These are phyloP conservation scores for Fusarium anthophilum DNA, from an alignment of 2,329 filamentous ascomycete genomes.

Conservation along the genomic window DNA sequence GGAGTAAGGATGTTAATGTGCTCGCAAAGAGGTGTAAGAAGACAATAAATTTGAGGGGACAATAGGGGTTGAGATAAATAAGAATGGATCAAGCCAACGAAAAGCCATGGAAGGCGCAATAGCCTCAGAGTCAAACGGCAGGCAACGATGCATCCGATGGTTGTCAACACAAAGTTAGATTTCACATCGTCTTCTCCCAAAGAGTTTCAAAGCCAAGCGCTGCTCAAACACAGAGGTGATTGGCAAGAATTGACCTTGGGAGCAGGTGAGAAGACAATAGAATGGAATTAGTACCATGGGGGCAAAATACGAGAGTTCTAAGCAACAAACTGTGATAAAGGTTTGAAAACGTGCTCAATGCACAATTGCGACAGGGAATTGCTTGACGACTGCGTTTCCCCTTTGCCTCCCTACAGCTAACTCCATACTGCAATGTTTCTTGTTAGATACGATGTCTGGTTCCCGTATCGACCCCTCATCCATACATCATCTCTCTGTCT, in stretches of 20 bases:
- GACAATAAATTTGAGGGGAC: not conserved
- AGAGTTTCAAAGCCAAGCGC: too few relatives aligned
- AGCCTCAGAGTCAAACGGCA: not conserved
- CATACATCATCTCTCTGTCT: constrained; percentile 23
- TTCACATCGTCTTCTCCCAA: not conserved
- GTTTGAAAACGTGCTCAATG: not conserved
- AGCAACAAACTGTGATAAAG: not conserved
- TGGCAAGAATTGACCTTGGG: not conserved
- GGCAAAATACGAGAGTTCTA: not conserved
- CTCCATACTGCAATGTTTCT: not conserved
- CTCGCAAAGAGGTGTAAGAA: not conserved
- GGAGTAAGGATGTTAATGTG: not conserved
- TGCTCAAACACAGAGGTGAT: not conserved
- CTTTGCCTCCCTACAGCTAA: not conserved
- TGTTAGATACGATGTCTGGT: not conserved
- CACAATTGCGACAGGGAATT: not conserved
- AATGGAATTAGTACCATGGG: too few relatives aligned
- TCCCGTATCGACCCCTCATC: not conserved
- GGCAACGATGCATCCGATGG: too few relatives aligned
- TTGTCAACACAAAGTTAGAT: not conserved
- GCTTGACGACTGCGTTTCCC: not conserved
- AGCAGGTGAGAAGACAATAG: not conserved
- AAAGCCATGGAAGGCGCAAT: not conserved
- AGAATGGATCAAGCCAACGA: not conserved
- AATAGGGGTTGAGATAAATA: not conserved